These are phyloP conservation scores for Tetrahymena borealis DNA, from an alignment of 73 alveolate species.

Conservation along the genomic window DNA sequence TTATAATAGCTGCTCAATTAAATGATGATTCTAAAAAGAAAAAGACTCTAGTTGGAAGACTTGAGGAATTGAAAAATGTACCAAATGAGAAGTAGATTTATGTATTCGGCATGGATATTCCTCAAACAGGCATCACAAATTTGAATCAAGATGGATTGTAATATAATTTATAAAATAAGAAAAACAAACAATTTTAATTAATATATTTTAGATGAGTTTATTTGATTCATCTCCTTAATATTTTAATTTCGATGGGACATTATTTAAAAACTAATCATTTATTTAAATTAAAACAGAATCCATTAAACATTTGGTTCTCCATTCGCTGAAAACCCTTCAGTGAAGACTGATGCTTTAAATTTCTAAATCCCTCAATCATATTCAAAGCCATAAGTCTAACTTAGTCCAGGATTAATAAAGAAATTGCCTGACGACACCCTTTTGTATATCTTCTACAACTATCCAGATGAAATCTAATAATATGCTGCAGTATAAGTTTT, in stretches of 20 bases:
- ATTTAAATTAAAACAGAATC: neutral
- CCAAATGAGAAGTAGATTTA: neutral
- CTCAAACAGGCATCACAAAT: neutral
- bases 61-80: neutral
- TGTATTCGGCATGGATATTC: neutral
- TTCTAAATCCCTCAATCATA: neutral
- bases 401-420: neutral
- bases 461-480: neutral
- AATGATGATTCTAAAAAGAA: neutral
- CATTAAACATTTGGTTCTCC: neutral
- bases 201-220: neutral
- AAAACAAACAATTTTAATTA: neutral
- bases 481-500: neutral
- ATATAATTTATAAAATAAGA: too few relatives aligned
- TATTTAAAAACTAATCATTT: neutral
- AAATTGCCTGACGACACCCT: neutral
- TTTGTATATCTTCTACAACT: neutral
- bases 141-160: neutral
- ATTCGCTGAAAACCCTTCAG: neutral
- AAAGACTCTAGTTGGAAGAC: neutral
- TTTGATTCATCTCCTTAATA: neutral
- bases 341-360: neutral
- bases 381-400: neutral
- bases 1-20: neutral
- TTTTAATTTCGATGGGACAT: neutral